Conservation (phyloP, 2,329 filamentous ascomycete species). For the Simplicillium sp. region DNA sequence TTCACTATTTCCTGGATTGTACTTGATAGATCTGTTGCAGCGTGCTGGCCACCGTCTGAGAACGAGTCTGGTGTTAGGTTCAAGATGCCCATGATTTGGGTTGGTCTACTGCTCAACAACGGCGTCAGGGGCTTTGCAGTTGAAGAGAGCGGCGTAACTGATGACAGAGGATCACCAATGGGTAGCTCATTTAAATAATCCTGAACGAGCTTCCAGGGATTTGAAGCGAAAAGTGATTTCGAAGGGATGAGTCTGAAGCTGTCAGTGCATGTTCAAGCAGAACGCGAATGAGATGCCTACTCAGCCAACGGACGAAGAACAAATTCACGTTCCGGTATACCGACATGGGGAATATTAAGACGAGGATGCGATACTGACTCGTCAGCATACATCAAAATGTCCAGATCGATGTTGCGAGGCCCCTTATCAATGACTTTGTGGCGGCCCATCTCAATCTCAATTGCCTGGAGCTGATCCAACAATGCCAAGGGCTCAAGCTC, state of each 20-base stretch:
- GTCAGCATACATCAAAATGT: constrained; percentile 77
- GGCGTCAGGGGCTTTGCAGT: constrained; percentile 46
- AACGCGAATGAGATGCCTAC: constrained; percentile 30
- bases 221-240: constrained; percentile 38
- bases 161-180: constrained; percentile 40
- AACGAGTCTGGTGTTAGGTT: constrained; percentile 97
- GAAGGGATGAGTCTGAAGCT: constrained; percentile 36
- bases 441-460: constrained; percentile 72
- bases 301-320: constrained; percentile 81
- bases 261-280: background rate
- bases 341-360: constrained; percentile 73
- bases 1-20: constrained; percentile 54
- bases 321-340: constrained; percentile 87
- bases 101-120: constrained; percentile 47
- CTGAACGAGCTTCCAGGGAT: constrained; percentile 51
- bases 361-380: constrained; percentile 57
- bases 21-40: constrained; percentile 40
- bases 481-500: constrained; percentile 64
- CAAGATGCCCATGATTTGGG: constrained; percentile 84
- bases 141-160: constrained; percentile 45
- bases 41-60: constrained; percentile 73
- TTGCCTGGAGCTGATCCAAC: constrained; percentile 70
- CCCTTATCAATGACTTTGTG: constrained; percentile 86
- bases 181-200: constrained; percentile 54
- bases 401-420: constrained; percentile 87